phyloP scores from a whole-genome alignment of 805 yeast genomes.

The Candida verbasci region DNA sequence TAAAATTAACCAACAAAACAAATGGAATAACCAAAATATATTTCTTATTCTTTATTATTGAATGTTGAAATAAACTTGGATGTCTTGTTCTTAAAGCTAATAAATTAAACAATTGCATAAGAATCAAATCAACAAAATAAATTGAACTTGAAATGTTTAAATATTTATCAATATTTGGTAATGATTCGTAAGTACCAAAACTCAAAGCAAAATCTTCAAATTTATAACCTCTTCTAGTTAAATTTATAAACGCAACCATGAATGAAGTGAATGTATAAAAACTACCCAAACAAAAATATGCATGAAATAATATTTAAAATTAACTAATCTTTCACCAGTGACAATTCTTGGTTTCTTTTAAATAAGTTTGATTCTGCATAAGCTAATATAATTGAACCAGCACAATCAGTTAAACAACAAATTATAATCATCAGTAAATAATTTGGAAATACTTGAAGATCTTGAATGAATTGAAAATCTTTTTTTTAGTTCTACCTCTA shows the following conservation, averaged over 20 bases:
- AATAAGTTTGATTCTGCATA: constrained; percentile 42
- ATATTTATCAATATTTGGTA: constrained; percentile 18
- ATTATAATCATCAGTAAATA: constrained; percentile 42
- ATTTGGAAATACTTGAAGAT: constrained; percentile 1
- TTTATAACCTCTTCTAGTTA: constrained; percentile 29
- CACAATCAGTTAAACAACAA: constrained; percentile 45
- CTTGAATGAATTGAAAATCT: constrained; percentile 10
- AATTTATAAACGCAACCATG: constrained; percentile 35
- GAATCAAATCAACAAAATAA: constrained; percentile 44
- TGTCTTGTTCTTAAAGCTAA: constrained; percentile 40
- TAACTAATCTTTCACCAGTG: constrained; percentile 38
- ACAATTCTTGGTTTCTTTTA: constrained; percentile 38
- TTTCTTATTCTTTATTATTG: constrained; percentile 33
- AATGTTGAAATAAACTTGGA: constrained; percentile 38
- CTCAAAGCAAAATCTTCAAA: constrained; percentile 31
- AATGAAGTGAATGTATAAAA: constrained; percentile 37
- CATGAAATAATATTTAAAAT: constrained; percentile 33
- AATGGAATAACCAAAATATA: constrained; percentile 30
- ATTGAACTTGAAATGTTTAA: constrained; percentile 35
- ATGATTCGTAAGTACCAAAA: constrained; percentile 26
- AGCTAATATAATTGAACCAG: constrained; percentile 40
- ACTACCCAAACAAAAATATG: constrained; percentile 41
- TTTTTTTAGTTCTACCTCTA: constrained; percentile 8
- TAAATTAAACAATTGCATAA: constrained; percentile 44
- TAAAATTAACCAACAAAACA: constrained; percentile 34